A percentile compares a stretch with the other conserved stretches of the same genome.
These are phyloP conservation scores for Fusarium drepaniforme DNA, from an alignment of 2,329 filamentous ascomycete genomes.

Conservation along the genomic window DNA sequence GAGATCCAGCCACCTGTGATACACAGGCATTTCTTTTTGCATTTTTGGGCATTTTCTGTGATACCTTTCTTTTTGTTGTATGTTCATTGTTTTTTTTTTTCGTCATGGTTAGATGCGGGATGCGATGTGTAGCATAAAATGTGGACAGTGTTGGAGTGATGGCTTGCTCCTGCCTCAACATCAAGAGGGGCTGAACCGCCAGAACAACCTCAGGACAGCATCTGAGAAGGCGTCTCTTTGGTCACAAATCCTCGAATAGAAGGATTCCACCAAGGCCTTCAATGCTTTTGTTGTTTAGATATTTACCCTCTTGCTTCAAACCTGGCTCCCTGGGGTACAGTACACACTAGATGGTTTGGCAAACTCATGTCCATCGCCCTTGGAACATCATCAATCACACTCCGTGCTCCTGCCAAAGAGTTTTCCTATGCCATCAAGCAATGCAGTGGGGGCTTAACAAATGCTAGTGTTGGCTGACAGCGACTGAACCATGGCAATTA, in stretches of 20 bases:
- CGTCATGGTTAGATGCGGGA: not conserved
- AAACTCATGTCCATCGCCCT: not conserved
- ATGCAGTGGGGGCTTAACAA: not conserved
- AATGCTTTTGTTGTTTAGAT: not conserved
- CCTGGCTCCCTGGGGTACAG: not conserved
- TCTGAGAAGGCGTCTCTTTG: not conserved
- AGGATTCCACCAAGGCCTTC: not conserved
- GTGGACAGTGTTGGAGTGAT: not conserved
- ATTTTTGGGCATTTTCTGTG: not conserved
- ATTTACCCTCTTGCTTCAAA: not conserved
- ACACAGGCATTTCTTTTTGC: slow-evolving; percentile 12
- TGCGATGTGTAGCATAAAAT: not conserved
- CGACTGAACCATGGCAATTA: not conserved
- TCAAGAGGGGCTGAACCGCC: not conserved
- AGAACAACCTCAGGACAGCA: not conserved
- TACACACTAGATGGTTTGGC: not conserved
- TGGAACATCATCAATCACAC: not conserved
- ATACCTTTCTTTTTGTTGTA: not conserved
- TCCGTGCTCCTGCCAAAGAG: not conserved
- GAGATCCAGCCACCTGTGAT: slow-evolving; percentile 16
- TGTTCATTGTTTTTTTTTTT: not conserved
- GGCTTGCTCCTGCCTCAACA: not conserved
- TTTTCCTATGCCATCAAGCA: not conserved
- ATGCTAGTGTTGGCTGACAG: not conserved
- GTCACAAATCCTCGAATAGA: not conserved